Base-by-base conservation (phyloP, 495 filamentous ascomycete species). In the Hypoxylon fragiforme region DNA sequence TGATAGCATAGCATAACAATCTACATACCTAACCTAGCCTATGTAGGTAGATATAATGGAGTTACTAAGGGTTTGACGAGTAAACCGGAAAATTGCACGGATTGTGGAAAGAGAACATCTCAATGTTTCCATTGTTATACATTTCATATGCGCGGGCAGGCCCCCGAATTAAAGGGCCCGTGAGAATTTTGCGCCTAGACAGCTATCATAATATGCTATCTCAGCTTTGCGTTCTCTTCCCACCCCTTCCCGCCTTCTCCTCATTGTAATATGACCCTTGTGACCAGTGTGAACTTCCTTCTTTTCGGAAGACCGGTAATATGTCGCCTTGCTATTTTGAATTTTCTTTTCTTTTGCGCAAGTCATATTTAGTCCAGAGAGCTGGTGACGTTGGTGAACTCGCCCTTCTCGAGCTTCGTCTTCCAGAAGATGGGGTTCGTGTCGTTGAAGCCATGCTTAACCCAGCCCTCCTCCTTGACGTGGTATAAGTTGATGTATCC, bases 401-500 rank as follows among this genome's bases (percentile, higher is more conserved):
- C 94, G 65, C 91, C 91, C 79, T 92, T 94, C 72, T 96, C 88
- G 64, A 97, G 73, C 85, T 97, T 98, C 34, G 90, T 96, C 82
- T 95, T 88, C 94, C 95, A 97, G 85, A 97, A 97, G 63, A 97
- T 91, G 18, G 90, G 90, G 77, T 94, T 91, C 57, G 91, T 95
- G 68, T 95, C 90, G 68, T 77, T 88, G 79, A 98, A 98, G 39
- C 94, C 94, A 67, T 97, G 92, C 80, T 95, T 96, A 56, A 92
- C 91, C 94, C 94, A 98, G 53, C 94, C 94, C 54, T 89, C 85
- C 75, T 97, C 92, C 85, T 96, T 97, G 65, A 98, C 90, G 66
- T 97, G 95, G 71, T 98, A 98, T 65, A 96, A 63, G 76, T 98
- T 98, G 80, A 98, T 97, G 78, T 85, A 97, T 50, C 94, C 95